Evolutionary conservation across 2,329 filamentous ascomycete species (phyloP).

Genomic region (Cordyceps javanica): DNA sequence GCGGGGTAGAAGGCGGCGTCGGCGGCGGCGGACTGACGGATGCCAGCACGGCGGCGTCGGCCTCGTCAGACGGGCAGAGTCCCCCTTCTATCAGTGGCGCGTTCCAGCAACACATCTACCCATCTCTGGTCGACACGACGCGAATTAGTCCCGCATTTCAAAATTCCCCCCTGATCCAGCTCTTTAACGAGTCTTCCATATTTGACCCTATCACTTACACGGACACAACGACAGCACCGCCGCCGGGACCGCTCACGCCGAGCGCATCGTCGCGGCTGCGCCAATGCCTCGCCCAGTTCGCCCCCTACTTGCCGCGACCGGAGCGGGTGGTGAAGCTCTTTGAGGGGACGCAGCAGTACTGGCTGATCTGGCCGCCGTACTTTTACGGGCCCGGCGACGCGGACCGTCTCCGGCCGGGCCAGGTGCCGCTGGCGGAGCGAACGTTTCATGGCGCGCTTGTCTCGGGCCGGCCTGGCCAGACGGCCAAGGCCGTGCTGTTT

Average conservation of each 20-base stretch:
- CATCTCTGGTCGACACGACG: not conserved
- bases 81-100: not conserved
- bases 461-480: slow-evolving; percentile 29
- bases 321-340: slow-evolving; percentile 17
- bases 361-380: slow-evolving; percentile 21
- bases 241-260: not conserved
- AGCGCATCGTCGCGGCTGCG: slow-evolving; percentile 1
- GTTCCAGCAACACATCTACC: not conserved
- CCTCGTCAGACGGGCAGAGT: not conserved
- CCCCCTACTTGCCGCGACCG: slow-evolving; percentile 7
- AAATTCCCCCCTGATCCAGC: slow-evolving; percentile 2
- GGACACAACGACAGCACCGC: not conserved
- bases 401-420: slow-evolving; percentile 10
- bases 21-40: not conserved
- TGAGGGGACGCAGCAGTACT: slow-evolving; percentile 18
- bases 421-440: slow-evolving; percentile 17
- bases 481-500: slow-evolving; percentile 35
- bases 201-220: not conserved
- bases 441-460: slow-evolving; percentile 31
- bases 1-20: not conserved
- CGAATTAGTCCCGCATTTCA: not conserved
- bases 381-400: slow-evolving; percentile 10
- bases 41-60: slow-evolving; percentile 1
- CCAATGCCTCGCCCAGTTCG: slow-evolving; percentile 14
- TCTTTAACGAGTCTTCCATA: slow-evolving; percentile 6